phyloP scores from a whole-genome alignment of 1,139 yeast species.

The Taiozyma onychis region DNA sequence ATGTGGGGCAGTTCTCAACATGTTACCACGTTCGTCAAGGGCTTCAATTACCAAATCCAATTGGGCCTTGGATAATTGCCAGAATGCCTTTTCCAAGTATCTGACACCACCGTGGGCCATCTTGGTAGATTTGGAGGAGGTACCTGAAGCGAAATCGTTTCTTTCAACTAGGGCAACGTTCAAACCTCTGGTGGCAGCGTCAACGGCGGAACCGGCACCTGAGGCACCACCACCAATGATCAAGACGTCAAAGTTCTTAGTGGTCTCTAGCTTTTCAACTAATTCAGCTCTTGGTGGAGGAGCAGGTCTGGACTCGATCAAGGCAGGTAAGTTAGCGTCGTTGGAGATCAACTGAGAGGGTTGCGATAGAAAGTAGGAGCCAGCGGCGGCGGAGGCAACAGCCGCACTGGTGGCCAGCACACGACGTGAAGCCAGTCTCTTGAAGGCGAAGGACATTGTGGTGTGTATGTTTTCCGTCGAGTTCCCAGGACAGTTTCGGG shows the following conservation, averaged over 20 bases:
- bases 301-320: slow-evolving; percentile 22
- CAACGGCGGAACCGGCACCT: slow-evolving; percentile 91
- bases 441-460: slow-evolving; percentile 22
- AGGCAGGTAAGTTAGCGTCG: slow-evolving; percentile 19
- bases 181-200: slow-evolving; percentile 86
- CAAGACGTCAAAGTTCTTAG: slow-evolving; percentile 68
- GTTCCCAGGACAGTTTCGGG: background rate
- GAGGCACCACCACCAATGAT: slow-evolving; percentile 96
- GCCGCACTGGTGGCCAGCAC: slow-evolving; percentile 18
- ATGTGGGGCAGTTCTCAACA: slow-evolving; percentile 91
- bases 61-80: slow-evolving; percentile 85
- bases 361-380: slow-evolving; percentile 11
- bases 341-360: slow-evolving; percentile 10
- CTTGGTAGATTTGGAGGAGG: slow-evolving; percentile 92
- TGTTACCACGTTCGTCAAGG: slow-evolving; percentile 83
- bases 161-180: slow-evolving; percentile 85
- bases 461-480: background rate
- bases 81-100: slow-evolving; percentile 90
- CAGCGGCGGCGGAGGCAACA: slow-evolving; percentile 17
- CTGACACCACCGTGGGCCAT: slow-evolving; percentile 98
- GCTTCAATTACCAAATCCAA: slow-evolving; percentile 92
- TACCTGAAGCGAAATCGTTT: slow-evolving; percentile 86
- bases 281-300: slow-evolving; percentile 38
- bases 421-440: slow-evolving; percentile 21
- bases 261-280: slow-evolving; percentile 31